Percentiles rank a stretch among this genome's conserved stretches.
Conservation (phyloP, 2,329 filamentous ascomycete genomes). For the Akanthomyces lecanii region DNA sequence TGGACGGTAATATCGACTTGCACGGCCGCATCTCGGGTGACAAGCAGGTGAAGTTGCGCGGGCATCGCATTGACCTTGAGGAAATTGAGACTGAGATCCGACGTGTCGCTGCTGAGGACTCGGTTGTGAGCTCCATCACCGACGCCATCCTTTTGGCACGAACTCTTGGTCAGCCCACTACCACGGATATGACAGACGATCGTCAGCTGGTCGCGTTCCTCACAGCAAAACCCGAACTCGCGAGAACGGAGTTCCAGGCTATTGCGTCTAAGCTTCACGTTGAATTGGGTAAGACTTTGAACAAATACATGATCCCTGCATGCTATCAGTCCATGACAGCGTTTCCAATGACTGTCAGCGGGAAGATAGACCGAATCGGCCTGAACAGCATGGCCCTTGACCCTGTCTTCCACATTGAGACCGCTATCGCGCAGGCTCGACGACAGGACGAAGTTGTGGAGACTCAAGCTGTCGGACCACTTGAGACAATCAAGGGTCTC, state of each 20-base stretch:
- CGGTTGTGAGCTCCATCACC: slow-evolving; percentile 15
- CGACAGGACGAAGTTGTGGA: background rate
- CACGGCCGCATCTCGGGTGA: slow-evolving; percentile 37
- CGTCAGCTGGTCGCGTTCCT: slow-evolving; percentile 24
- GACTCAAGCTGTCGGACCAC: background rate
- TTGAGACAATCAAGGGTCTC: background rate
- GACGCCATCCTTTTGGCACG: slow-evolving; percentile 23
- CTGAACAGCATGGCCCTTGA: slow-evolving; percentile 21
- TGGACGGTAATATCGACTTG: slow-evolving; percentile 34
- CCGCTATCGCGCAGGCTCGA: background rate
- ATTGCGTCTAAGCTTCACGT: slow-evolving; percentile 21
- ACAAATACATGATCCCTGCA: slow-evolving; percentile 27
- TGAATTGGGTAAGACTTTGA: slow-evolving; percentile 22
- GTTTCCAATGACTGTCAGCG: slow-evolving; percentile 23
- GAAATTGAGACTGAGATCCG: slow-evolving; percentile 32
- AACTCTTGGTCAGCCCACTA: slow-evolving; percentile 8
- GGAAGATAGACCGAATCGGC: slow-evolving; percentile 24
- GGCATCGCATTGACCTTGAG: slow-evolving; percentile 36
- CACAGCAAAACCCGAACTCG: slow-evolving; percentile 20
- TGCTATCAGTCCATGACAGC: slow-evolving; percentile 23
- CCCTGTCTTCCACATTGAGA: slow-evolving; percentile 17
- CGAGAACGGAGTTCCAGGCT: slow-evolving; percentile 15
- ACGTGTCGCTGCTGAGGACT: slow-evolving; percentile 20
- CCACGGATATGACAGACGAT: slow-evolving; percentile 18
- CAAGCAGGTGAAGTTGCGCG: slow-evolving; percentile 32